Evolutionary conservation across 345 rosid species (phyloP).

Genomic region (Citropsis articulata): DNA sequence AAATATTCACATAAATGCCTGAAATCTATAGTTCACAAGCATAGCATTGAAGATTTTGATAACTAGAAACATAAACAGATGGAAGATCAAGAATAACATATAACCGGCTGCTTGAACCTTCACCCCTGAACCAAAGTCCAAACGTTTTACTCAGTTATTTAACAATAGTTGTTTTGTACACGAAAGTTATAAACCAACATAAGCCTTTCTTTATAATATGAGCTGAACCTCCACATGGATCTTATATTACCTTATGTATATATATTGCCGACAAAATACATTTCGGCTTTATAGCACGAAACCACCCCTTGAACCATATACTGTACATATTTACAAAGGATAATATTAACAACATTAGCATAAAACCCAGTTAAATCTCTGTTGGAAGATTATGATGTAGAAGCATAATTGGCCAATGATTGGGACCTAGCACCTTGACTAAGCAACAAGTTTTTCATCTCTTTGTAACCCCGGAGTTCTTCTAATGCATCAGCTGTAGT

Average conservation of each 20-base stretch:
- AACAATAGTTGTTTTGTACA: constrained; percentile 7
- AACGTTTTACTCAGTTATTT: neutral
- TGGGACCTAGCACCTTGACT: constrained; percentile 41
- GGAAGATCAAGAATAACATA: neutral
- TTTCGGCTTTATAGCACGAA: constrained; percentile 13
- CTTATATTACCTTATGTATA: neutral
- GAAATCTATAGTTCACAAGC: neutral
- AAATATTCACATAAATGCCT: neutral
- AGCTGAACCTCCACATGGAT: neutral
- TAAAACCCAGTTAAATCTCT: constrained; percentile 12
- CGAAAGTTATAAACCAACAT: constrained; percentile 5
- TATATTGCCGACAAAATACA: neutral
- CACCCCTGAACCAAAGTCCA: neutral
- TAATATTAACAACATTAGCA: constrained; percentile 11
- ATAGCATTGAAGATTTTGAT: neutral
- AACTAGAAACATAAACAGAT: neutral
- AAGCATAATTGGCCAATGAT: constrained; percentile 11
- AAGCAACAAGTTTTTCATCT: constrained; percentile 58
- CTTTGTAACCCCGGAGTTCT: constrained; percentile 72
- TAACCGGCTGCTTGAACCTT: neutral
- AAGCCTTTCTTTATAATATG: neutral
- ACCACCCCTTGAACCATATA: constrained; percentile 19
- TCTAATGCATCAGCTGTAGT: constrained; percentile 89
- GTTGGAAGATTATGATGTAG: constrained; percentile 19
- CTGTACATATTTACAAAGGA: constrained; percentile 30